Evolutionary conservation across 345 rosid genomes (phyloP).

Genomic region (Ailanthus altissimus): DNA sequence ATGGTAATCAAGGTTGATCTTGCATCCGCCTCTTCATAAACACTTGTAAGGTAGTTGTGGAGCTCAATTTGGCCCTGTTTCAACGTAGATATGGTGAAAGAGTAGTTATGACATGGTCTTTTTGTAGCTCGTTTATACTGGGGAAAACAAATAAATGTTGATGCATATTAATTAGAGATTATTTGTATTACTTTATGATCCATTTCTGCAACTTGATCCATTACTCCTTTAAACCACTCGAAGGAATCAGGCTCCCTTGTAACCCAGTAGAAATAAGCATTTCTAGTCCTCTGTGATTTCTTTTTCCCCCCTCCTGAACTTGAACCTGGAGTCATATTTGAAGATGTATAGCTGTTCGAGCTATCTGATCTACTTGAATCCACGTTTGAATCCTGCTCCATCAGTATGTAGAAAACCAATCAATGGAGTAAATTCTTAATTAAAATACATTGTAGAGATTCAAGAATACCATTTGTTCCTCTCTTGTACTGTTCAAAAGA

Average conservation of each 20-base stretch:
- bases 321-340: slow-evolving; percentile 43
- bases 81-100: background rate
- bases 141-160: background rate
- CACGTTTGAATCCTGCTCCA: slow-evolving; percentile 54
- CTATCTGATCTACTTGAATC: slow-evolving; percentile 74
- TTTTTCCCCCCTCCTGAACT: slow-evolving; percentile 46
- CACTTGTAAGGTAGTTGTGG: slow-evolving; percentile 95
- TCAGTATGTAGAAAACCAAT: slow-evolving; percentile 2
- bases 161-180: background rate
- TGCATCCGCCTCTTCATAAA: slow-evolving; percentile 98
- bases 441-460: background rate
- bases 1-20: slow-evolving; percentile 91
- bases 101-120: background rate
- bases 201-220: slow-evolving; percentile 92
- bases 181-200: slow-evolving; percentile 66
- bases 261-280: slow-evolving; percentile 96
- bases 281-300: slow-evolving; percentile 52
- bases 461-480: slow-evolving; percentile 57
- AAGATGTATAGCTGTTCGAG: slow-evolving; percentile 68
- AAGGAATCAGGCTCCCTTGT: slow-evolving; percentile 93
- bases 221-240: slow-evolving; percentile 96
- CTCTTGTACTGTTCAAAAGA: slow-evolving; percentile 75
- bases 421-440: background rate
- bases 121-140: background rate
- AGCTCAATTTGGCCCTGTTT: slow-evolving; percentile 89